A percentile compares a stretch with the other conserved stretches of the same genome.
phyloP scores from a whole-genome alignment of 2,329 filamentous ascomycete genomes.

The Dissoconium aciculare region DNA sequence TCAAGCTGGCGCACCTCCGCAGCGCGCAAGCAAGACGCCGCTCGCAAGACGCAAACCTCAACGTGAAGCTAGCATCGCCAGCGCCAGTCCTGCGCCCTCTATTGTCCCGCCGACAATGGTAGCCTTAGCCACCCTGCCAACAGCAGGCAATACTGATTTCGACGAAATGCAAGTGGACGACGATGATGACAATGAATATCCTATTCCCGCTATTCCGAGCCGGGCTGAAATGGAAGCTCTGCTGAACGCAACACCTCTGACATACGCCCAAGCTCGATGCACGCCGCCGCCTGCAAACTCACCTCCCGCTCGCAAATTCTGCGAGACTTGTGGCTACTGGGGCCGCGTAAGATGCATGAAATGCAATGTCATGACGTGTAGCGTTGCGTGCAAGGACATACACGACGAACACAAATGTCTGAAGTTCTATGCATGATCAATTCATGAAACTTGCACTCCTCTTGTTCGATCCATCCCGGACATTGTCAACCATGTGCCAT shows the following conservation, averaged over 20 bases:
- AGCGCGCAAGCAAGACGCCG: constrained; percentile 24
- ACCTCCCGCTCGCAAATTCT: constrained; percentile 49
- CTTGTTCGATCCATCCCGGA: no score
- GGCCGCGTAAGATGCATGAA: constrained; percentile 60
- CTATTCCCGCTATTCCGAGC: constrained; percentile 15
- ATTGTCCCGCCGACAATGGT: no score
- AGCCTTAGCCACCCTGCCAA: constrained; percentile 14
- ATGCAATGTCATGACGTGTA: constrained; percentile 66
- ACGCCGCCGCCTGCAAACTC: constrained; percentile 26
- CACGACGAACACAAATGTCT: constrained; percentile 60
- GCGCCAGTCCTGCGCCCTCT: constrained; percentile 16
- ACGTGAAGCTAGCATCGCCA: constrained; percentile 9
- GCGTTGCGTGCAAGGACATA: constrained; percentile 55
- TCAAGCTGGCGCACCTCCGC: constrained; percentile 3
- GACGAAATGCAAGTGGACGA: no score
- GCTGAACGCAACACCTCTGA: constrained; percentile 48
- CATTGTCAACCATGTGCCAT: no score
- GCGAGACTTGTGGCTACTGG: constrained; percentile 72
- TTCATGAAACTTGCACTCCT: no score
- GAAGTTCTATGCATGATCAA: constrained; percentile 28
- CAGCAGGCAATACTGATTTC: constrained; percentile 32
- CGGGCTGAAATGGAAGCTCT: constrained; percentile 45
- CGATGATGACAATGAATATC: constrained; percentile 29
- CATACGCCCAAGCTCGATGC: constrained; percentile 47
- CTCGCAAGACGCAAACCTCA: constrained; percentile 18